A percentile compares a stretch with the other conserved stretches of the same genome.
Evolutionary conservation across 768 basidiomycete species (phyloP).

Genomic region (Dacryopinax primogenitus): DNA sequence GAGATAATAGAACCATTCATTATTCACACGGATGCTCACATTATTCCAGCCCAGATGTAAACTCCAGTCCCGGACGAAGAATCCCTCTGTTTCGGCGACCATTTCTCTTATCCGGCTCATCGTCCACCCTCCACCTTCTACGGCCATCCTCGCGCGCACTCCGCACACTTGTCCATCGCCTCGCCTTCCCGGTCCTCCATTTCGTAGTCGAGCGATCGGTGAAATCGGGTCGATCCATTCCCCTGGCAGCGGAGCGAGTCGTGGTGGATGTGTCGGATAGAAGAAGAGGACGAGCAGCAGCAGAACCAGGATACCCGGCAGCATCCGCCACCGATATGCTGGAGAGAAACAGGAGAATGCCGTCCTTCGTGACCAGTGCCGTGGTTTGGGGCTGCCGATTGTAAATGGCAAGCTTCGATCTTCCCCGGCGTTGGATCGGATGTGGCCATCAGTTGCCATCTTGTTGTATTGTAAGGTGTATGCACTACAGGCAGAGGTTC

Average conservation of each 20-base stretch:
- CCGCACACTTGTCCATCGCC: background rate
- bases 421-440: background rate
- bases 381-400: background rate
- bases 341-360: background rate
- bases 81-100: conserved; percentile 1
- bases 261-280: background rate
- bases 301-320: background rate
- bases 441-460: background rate
- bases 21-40: background rate
- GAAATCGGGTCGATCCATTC: background rate
- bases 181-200: conserved; percentile 1
- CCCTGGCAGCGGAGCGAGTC: background rate
- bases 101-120: background rate
- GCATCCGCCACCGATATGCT: background rate
- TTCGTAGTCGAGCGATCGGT: background rate
- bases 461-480: background rate
- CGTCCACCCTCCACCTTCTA: background rate
- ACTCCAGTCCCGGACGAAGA: conserved; percentile 4
- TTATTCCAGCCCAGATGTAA: conserved; percentile 12
- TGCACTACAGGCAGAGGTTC: no score
- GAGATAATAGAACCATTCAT: background rate
- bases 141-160: background rate
- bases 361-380: background rate
- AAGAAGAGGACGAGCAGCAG: background rate
- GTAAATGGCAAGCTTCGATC: background rate